Evolutionary conservation across 495 filamentous ascomycete genomes (phyloP), one percentile per base, ranked within the genome.

Genomic region (Penicillium pancosmium): DNA sequence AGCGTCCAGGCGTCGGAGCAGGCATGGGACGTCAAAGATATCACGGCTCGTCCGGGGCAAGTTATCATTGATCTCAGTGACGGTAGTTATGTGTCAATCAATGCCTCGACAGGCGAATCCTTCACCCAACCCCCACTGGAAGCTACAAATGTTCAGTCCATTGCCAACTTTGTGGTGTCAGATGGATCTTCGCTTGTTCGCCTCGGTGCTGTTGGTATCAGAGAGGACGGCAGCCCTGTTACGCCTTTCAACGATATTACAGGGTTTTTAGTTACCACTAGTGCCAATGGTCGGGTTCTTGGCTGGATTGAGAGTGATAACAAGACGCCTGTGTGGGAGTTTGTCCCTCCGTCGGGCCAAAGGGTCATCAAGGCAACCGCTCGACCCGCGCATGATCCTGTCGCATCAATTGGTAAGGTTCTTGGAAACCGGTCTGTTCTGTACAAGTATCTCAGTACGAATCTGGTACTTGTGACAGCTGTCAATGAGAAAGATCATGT

Each of bases 401-500:
- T 97, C 44, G 93, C 95, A 10, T 97, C 94, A 0, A 97, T 99
- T 56, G 94, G 95, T 47, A 89, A 91, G 57, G 94, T 96, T 18
- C 84, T 98, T 34, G 92, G 91, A 51, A 87, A 98, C 65, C 87
- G 94, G 18, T 88, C 87, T 1, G 94, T 99, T 41, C 81, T 96
- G 58, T 99, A 98, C 84, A 99, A 99, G 77, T 97, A 97, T 70
- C 77, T 99, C 23, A 94, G 92, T 74, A 88, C 90, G 1, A 97
- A 98, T 72, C 79, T 93, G 5, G 77, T 92, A 7, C 84, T 96
- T 0, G 79, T 97, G 52, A 90, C 91, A 1, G 83, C 91, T 8
- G 77, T 86, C 16, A 76, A 88, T 54, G 81, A 86, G 35, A 72
- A 74, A 51, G 49, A 61, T 16, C 47, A 68, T 21, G 71, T 80